A percentile compares a stretch with the other conserved stretches of the same genome.
These are phyloP conservation scores for Barnettozyma sucrosica DNA, from an alignment of 805 yeast genomes.

Conservation along the genomic window DNA sequence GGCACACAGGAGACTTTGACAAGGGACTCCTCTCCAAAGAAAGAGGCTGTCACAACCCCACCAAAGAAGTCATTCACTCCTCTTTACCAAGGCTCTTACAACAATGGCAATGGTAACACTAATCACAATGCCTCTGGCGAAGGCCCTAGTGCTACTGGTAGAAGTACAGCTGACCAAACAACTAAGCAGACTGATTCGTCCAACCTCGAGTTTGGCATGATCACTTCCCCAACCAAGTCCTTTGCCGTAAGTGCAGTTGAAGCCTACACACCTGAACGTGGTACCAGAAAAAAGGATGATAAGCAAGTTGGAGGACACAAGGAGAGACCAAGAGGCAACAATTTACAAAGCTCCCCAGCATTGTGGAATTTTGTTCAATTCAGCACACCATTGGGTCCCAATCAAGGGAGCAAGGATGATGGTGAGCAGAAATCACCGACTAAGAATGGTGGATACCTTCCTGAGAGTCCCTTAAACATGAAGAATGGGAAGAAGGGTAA, in stretches of 20 bases:
- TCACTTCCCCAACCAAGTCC: constrained; percentile 35
- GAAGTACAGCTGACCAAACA: constrained; percentile 1
- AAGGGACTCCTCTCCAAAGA: constrained; percentile 17
- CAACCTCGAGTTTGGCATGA: constrained; percentile 21
- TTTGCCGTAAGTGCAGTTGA: constrained; percentile 48
- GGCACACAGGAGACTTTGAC: constrained; percentile 8
- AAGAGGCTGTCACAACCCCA: constrained; percentile 11
- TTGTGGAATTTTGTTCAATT: constrained; percentile 91
- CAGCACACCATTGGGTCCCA: constrained; percentile 35
- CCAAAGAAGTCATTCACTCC: constrained; percentile 11
- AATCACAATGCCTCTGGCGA: constrained; percentile 12
- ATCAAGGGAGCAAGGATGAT: constrained; percentile 13
- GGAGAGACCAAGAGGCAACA: constrained; percentile 17
- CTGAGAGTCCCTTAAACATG: constrained; percentile 22
- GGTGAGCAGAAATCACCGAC: constrained; percentile 15
- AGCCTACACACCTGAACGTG: constrained; percentile 62
- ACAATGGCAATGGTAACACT: constrained; percentile 8
- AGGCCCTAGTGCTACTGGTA: constrained; percentile 5
- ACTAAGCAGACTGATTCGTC: constrained; percentile 5
- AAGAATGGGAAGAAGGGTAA: constrained; percentile 9
- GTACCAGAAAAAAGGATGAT: constrained; percentile 25
- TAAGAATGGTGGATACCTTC: constrained; percentile 15
- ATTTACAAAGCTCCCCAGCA: constrained; percentile 63
- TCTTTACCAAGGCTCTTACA: constrained; percentile 5
- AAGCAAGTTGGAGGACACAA: background rate